A percentile compares a stretch with the other conserved stretches of the same genome.
These are phyloP conservation scores for Hevea brasiliensis DNA, from an alignment of 345 rosid genomes.

Conservation along the genomic window DNA sequence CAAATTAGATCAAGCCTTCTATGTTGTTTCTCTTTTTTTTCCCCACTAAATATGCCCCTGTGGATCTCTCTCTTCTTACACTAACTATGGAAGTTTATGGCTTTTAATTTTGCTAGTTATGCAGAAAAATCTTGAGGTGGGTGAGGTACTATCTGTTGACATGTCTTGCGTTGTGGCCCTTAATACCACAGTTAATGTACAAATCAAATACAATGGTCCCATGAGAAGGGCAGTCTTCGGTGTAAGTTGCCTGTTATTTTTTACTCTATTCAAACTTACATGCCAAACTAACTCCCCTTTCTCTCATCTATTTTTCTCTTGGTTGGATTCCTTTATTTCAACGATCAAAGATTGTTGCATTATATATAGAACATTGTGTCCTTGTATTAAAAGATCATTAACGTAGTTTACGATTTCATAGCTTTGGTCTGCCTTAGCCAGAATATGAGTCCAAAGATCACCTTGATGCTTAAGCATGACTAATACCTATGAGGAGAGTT, in stretches of 20 bases:
- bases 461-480: background rate
- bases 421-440: too few relatives aligned
- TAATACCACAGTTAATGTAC: slow-evolving; percentile 68
- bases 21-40: background rate
- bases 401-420: background rate
- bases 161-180: slow-evolving; percentile 83
- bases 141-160: slow-evolving; percentile 81
- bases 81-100: slow-evolving; percentile 15
- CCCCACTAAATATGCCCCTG: background rate
- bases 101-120: slow-evolving; percentile 54
- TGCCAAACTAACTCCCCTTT: background rate
- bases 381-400: background rate
- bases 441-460: background rate
- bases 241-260: slow-evolving; percentile 41
- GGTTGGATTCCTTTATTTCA: background rate
- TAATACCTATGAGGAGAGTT: background rate
- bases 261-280: too few relatives aligned
- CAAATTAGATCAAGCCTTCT: background rate
- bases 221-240: slow-evolving; percentile 87
- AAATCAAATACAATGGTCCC: slow-evolving; percentile 83
- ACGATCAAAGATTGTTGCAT: background rate
- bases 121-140: slow-evolving; percentile 93
- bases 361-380: background rate
- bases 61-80: slow-evolving; percentile 2
- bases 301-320: background rate